phyloP scores from a whole-genome alignment of 345 rosid species.

The Acer yangbiense region DNA sequence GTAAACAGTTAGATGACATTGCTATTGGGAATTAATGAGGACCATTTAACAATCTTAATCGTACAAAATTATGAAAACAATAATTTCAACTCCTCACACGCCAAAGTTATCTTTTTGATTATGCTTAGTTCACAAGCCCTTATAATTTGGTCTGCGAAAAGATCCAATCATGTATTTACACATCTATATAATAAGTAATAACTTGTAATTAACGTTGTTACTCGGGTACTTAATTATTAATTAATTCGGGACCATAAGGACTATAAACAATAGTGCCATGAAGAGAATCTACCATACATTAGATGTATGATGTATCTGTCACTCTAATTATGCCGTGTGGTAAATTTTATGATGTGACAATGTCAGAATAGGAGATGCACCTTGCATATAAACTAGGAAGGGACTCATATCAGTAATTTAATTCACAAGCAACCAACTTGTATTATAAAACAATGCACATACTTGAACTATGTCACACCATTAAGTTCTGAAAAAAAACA shows the following conservation, averaged over 20 bases:
- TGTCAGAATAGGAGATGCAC: too few relatives aligned
- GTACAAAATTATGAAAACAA: not conserved
- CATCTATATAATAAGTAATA: too few relatives aligned
- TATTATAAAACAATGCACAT: not conserved
- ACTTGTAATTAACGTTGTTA: not conserved
- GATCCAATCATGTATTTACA: too few relatives aligned
- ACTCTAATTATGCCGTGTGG: too few relatives aligned
- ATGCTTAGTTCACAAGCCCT: not conserved
- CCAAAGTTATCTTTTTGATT: not conserved
- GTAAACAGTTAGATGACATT: too few relatives aligned
- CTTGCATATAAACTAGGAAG: slow-evolving; percentile 13
- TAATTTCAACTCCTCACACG: not conserved
- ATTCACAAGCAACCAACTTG: slow-evolving; percentile 26
- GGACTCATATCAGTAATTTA: slow-evolving; percentile 6
- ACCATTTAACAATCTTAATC: slow-evolving; percentile 2
- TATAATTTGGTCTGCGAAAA: too few relatives aligned
- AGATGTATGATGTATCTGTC: too few relatives aligned
- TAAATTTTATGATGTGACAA: too few relatives aligned
- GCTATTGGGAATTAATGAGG: not conserved
- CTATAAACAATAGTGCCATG: not conserved
- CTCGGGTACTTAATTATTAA: not conserved
- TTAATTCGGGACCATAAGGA: not conserved
- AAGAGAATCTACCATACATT: too few relatives aligned
- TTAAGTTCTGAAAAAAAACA: not conserved
- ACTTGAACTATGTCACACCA: not conserved